phyloP scores from a whole-genome alignment of 108 stramenopile species.

The Mayamaea pseudoterrestris region DNA sequence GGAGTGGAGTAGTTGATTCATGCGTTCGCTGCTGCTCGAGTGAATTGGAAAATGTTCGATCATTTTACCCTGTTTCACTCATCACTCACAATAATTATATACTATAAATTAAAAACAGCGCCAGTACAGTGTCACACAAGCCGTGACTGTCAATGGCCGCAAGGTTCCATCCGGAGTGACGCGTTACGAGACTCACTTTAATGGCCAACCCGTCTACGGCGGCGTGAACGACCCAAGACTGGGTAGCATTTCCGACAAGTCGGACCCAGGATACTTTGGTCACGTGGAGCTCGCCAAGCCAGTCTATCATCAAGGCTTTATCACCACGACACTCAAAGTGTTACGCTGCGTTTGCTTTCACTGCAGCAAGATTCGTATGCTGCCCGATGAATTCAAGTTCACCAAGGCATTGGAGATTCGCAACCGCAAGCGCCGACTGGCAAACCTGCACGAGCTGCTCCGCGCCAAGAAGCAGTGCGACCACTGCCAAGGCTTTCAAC shows the following conservation, averaged over 20 bases:
- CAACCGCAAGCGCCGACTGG: slow-evolving; percentile 64
- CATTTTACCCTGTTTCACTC: too few species aligned
- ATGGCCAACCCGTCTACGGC: slow-evolving; percentile 93
- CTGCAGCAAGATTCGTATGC: slow-evolving; percentile 73
- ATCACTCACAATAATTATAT: too few species aligned
- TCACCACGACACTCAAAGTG: slow-evolving; percentile 79
- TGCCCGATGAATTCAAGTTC: slow-evolving; percentile 77
- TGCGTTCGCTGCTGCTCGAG: too few species aligned
- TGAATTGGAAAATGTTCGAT: too few species aligned
- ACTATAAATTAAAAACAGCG: slow-evolving; percentile 15
- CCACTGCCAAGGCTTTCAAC: slow-evolving; percentile 76
- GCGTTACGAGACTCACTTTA: slow-evolving; percentile 74
- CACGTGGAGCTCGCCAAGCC: slow-evolving; percentile 94
- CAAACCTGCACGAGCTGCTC: slow-evolving; percentile 72
- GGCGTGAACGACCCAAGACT: slow-evolving; percentile 96
- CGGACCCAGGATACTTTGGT: slow-evolving; percentile 97
- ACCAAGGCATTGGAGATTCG: slow-evolving; percentile 36
- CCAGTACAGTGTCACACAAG: slow-evolving; percentile 90
- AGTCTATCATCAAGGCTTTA: slow-evolving; percentile 95
- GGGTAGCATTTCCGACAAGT: slow-evolving; percentile 82
- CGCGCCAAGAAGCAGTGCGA: slow-evolving; percentile 83
- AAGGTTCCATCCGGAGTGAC: slow-evolving; percentile 90
- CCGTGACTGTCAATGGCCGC: slow-evolving; percentile 80
- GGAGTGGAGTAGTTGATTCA: too few species aligned
- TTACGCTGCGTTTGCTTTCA: slow-evolving; percentile 93